A percentile compares a stretch with the other conserved stretches of the same genome.
Evolutionary conservation across 768 basidiomycete genomes (phyloP).

Genomic region (Tricholoma hemisulphureum): DNA sequence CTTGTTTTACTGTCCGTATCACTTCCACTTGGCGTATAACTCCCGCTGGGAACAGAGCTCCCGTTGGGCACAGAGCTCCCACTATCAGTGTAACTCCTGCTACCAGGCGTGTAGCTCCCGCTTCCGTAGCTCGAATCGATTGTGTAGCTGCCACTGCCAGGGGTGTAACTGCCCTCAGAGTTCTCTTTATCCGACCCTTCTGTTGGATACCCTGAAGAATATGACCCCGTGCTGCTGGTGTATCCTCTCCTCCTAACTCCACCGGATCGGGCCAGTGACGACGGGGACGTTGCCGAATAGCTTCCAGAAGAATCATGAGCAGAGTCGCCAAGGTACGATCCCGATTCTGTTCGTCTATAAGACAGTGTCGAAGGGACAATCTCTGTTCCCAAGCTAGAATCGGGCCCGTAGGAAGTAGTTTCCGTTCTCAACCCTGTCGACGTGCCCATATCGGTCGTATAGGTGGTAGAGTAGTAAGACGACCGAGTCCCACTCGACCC

Average conservation of each 20-base stretch:
- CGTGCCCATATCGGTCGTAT: constrained; percentile 26
- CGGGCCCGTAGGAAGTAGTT: constrained; percentile 26
- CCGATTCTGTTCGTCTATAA: constrained; percentile 49
- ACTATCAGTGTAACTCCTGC: constrained; percentile 12
- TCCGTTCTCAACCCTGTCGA: constrained; percentile 30
- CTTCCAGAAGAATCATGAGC: constrained; percentile 37
- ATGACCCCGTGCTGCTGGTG: constrained; percentile 39
- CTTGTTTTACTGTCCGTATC: constrained; percentile 17
- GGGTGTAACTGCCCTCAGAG: constrained; percentile 19
- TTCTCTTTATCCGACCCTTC: constrained; percentile 64
- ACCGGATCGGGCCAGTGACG: constrained; percentile 54
- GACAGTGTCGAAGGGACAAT: constrained; percentile 51
- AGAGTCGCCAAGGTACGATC: constrained; percentile 57
- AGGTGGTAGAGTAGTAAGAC: constrained; percentile 37
- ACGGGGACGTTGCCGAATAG: constrained; percentile 47
- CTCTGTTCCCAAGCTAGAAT: constrained; percentile 42
- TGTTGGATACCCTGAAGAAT: constrained; percentile 38
- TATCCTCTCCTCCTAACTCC: constrained; percentile 56
- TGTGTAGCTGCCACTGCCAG: constrained; percentile 29
- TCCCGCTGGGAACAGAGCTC: constrained; percentile 5
- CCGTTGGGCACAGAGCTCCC: constrained; percentile 11
- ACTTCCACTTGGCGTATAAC: constrained; percentile 10
- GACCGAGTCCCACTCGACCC: constrained; percentile 28
- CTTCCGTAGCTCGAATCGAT: constrained; percentile 15
- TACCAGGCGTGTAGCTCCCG: constrained; percentile 14